Evolutionary conservation across 2,329 filamentous ascomycete genomes (phyloP).

Genomic region (Botryotinia narcissicola): DNA sequence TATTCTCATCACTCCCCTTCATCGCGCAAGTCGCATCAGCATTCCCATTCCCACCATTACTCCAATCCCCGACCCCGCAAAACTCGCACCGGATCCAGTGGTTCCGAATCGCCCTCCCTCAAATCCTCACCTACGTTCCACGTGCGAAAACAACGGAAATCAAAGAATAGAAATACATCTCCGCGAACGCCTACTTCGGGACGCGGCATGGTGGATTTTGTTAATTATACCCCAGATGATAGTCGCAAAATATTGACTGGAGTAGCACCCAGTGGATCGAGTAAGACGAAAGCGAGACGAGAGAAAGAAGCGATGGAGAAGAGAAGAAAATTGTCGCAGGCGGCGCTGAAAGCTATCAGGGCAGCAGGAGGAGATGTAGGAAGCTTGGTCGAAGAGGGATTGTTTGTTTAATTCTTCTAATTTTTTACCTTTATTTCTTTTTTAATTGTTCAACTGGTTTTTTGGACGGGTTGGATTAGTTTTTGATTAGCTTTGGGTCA

Average conservation of each 20-base stretch:
- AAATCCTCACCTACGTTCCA: conserved; percentile 25
- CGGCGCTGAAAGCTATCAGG: conserved; percentile 64
- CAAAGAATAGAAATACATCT: conserved; percentile 32
- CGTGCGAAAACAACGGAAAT: conserved; percentile 33
- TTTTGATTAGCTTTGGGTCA: neutral
- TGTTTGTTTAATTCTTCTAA: conserved; percentile 41
- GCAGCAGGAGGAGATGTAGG: conserved; percentile 68
- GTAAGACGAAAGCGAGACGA: conserved; percentile 89
- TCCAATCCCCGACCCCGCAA: conserved; percentile 6
- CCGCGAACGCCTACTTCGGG: conserved; percentile 40
- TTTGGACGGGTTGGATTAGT: neutral
- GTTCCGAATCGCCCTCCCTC: conserved; percentile 25
- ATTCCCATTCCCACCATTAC: neutral
- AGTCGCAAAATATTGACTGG: conserved; percentile 77
- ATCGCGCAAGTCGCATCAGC: conserved; percentile 19
- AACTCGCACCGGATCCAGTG: conserved; percentile 20
- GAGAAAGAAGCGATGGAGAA: conserved; percentile 85
- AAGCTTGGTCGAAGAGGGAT: conserved; percentile 51
- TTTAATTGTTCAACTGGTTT: neutral
- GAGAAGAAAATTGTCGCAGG: conserved; percentile 64
- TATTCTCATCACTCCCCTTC: conserved; percentile 15
- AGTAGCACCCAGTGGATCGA: conserved; percentile 86
- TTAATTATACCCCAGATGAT: conserved; percentile 87
- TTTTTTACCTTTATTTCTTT: neutral
- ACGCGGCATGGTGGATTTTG: conserved; percentile 58